phyloP scores from a whole-genome alignment of 495 filamentous ascomycete species.

The Jackrogersella multiformis region DNA sequence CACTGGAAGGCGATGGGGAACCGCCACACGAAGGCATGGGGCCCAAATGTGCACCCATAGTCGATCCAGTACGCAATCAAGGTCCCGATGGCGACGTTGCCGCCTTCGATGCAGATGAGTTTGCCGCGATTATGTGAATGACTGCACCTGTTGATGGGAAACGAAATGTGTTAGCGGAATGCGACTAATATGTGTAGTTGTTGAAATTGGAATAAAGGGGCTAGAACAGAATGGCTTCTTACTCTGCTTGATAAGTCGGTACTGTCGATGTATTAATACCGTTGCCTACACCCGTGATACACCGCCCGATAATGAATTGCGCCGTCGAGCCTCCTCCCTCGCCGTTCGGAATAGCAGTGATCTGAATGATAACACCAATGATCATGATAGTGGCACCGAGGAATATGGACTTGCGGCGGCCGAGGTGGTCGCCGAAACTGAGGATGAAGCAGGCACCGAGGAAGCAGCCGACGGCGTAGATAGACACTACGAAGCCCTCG shows the following conservation, averaged over 20 bases:
- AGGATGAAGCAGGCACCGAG: constrained; percentile 71
- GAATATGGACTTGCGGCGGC: constrained; percentile 74
- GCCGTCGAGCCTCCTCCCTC: constrained; percentile 51
- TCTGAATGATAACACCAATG: constrained; percentile 75
- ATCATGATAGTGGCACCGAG: constrained; percentile 75
- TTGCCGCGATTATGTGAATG: constrained; percentile 81
- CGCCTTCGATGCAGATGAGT: constrained; percentile 85
- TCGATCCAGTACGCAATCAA: constrained; percentile 87
- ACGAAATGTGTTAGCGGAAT: constrained; percentile 4
- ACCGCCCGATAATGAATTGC: constrained; percentile 79
- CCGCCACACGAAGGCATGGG: constrained; percentile 72
- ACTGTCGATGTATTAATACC: constrained; percentile 82
- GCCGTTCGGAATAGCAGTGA: constrained; percentile 57
- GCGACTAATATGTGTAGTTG: not conserved
- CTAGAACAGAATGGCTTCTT: constrained; percentile 44
- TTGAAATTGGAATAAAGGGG: not conserved
- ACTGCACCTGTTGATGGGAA: constrained; percentile 63
- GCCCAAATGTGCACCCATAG: constrained; percentile 77
- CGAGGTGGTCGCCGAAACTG: constrained; percentile 73
- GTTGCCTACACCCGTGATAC: constrained; percentile 79
- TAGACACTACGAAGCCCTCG: constrained; percentile 79
- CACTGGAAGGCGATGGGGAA: constrained; percentile 88
- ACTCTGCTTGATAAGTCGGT: constrained; percentile 81
- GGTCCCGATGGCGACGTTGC: constrained; percentile 79
- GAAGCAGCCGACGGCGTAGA: constrained; percentile 74